Base-by-base conservation (phyloP, 2,329 filamentous ascomycete genomes). In the Monosporascus sp. region DNA sequence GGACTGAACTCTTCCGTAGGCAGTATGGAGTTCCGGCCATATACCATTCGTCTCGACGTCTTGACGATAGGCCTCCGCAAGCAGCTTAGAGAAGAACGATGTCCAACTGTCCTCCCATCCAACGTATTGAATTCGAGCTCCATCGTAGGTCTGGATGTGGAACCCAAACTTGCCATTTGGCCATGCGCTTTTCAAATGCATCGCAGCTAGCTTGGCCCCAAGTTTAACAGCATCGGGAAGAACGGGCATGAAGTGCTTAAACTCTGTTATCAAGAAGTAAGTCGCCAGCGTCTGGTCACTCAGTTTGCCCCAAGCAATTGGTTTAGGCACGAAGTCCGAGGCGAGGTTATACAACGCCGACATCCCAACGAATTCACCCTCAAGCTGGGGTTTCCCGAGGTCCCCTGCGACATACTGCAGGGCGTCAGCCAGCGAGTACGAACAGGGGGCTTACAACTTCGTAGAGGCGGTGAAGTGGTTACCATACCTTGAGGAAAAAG, bases 81-180 rank as follows among this genome's bases (percentile, higher is more conserved):
- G 53, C 9, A 67, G 58, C 41, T 68, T 68, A 1, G 62, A 56
- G 55, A 72, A 77, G 54, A 69, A 73, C 3, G 56, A 54, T 7
- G 69, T 66, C 74, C 73, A 76, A 50, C 62, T 73, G n/a, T 62
- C 57, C 22, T 72, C 65, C 70, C 69, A 75, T 2, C 49, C 55
- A 0, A 65, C 64, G 1, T 50, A 56, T 49, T 68, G 67, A 9
- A 63, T 53, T 1, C 59, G 56, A 7, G 56, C 57, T 2, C 71
- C 70, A 18, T 65, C 62, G 18, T 60, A 71, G 1, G 69, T 73
- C 3, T 60, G 59, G 24, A 67, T 53, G 20, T 66, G 65, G 51
- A 71, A 74, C 2, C 70, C 72, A 51, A 74, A 74, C 52, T 67
- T 65, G 1, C 69, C 69, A 14, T 60, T 70, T 0, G 59, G 60